Base-by-base conservation (phyloP, 2,329 filamentous ascomycete genomes). In the Whalleya microplaca region DNA sequence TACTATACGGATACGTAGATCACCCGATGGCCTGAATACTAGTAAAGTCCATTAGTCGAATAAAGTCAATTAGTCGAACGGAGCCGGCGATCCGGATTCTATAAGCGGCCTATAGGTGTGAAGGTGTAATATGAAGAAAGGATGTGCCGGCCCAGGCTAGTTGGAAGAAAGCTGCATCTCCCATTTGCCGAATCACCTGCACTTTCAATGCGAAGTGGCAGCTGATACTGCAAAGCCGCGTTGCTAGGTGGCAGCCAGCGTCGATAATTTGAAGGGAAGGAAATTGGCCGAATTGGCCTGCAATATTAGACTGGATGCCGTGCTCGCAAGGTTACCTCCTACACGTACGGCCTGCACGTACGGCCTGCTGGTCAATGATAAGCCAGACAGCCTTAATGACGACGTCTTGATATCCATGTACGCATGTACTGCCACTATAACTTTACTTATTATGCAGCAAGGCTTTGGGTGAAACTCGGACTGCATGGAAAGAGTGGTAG, bases 391-490 rank as follows among this genome's bases (percentile, higher is more conserved):
- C 5, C 18, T 41, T 40, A 12, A 62, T 62, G 60, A 62, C 55
- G 60, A 56, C 43, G 40, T 18, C 45, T 49, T 60, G 56, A n/a
- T n/a, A n/a, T n/a, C n/a, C n/a, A n/a, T n/a, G n/a, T n/a, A n/a
- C n/a, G n/a, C n/a, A 60, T 58, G 57, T 40, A 53, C 53, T 41
- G 21, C 18, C 21, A 37, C 42, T 53, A 51, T 51, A 41, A 49
- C 53, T 53, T 48, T 37, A 40, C 16, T 41, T 56, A 48, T 41
- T 56, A 48, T 45, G 45, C 37, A 56, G 44, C 23, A 47, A 8
- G 49, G 37, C n/a, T 53, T 20, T 21, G 48, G 46, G 20, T 6
- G 40, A 53, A 46, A 56, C 50, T 44, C 21, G 32, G 18, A 44
- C 53, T 41, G 20, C n/a, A 19, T 51, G 29, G 42, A 37, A 58